A percentile compares a stretch with the other conserved stretches of the same genome.
Conservation (phyloP, 2,329 filamentous ascomycete genomes). For the Cadophora sp. region DNA sequence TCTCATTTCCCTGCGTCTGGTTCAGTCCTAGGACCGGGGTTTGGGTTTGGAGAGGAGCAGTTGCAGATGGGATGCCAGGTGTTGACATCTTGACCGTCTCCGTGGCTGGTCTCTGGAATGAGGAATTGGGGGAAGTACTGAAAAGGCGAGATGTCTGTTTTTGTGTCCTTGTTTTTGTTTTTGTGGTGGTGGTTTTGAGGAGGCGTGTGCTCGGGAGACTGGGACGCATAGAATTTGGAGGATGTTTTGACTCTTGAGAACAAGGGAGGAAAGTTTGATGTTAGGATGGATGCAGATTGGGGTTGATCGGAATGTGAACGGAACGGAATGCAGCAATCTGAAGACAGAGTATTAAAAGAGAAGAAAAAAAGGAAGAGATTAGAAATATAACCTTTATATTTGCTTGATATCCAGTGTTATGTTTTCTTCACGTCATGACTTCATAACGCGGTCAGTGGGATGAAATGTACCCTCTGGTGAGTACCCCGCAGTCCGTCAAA, state of each 20-base stretch:
- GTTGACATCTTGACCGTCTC: neutral
- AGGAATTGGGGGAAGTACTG: neutral
- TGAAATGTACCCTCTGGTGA: no score
- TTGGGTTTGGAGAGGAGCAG: neutral
- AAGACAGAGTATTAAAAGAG: neutral
- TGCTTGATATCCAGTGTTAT: no score
- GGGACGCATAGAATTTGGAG: neutral
- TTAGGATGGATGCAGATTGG: no score
- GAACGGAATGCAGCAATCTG: no score
- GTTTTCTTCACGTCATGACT: slow-evolving; percentile 17
- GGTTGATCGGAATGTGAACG: no score
- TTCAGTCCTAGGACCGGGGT: neutral
- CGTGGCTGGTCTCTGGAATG: neutral
- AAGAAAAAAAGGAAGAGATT: no score
- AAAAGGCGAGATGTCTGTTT: neutral
- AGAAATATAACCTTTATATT: no score
- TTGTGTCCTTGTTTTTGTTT: neutral
- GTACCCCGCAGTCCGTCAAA: no score
- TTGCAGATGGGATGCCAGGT: neutral
- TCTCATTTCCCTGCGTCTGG: slow-evolving; percentile 24
- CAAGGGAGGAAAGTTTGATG: no score
- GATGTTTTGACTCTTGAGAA: no score
- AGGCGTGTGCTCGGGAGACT: neutral
- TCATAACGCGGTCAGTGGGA: no score
- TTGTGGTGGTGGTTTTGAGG: neutral